A percentile compares a stretch with the other conserved stretches of the same genome.
phyloP scores from a whole-genome alignment of 108 stramenopile species.

The Skeletonema costatum region DNA sequence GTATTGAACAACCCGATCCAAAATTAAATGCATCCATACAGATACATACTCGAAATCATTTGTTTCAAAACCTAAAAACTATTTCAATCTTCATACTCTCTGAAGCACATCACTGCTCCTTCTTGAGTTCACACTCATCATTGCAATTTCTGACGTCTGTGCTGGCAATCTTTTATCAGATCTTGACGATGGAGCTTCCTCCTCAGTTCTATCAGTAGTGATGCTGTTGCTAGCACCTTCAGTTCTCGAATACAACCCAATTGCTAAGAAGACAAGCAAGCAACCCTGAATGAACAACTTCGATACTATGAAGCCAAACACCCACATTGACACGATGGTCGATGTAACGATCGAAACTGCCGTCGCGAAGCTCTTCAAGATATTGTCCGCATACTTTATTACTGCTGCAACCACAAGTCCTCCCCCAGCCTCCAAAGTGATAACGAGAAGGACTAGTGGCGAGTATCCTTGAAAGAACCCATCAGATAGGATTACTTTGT shows the following conservation, averaged over 20 bases:
- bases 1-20: no score
- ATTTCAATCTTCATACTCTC: not conserved
- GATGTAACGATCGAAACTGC: conserved; percentile 55
- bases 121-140: not conserved
- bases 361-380: conserved; percentile 80
- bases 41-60: not conserved
- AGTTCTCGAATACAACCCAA: conserved; percentile 31
- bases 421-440: conserved; percentile 87
- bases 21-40: no score
- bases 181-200: not conserved
- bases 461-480: conserved; percentile 94
- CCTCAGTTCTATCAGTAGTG: not conserved
- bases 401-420: conserved; percentile 80
- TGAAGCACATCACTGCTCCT: not conserved
- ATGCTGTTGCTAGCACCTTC: conserved; percentile 1
- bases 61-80: not conserved
- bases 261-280: conserved; percentile 31
- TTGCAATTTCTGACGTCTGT: conserved; percentile 21
- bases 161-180: conserved; percentile 8
- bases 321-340: conserved; percentile 54
- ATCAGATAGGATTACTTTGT: conserved; percentile 48
- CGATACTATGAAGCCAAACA: conserved; percentile 48
- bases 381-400: conserved; percentile 89
- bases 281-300: conserved; percentile 31
- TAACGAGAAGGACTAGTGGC: conserved; percentile 81